These are phyloP conservation scores for Claviceps humidiphila DNA, from an alignment of 2,329 filamentous ascomycete genomes.

Conservation along the genomic window DNA sequence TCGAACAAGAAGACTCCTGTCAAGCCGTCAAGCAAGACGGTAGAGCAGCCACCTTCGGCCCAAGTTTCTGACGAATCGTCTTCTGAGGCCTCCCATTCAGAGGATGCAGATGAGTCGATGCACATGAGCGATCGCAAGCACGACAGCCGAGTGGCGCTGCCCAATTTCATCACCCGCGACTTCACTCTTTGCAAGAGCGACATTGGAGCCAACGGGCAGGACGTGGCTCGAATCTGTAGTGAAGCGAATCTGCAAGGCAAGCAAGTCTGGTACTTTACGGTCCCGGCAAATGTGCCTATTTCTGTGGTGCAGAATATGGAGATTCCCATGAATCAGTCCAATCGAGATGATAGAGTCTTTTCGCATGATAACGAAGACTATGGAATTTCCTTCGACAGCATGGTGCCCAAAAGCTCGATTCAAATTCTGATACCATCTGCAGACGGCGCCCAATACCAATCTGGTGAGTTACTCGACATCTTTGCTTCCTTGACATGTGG, in stretches of 20 bases:
- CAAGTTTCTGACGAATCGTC: slow-evolving; percentile 3
- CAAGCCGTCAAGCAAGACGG: background rate
- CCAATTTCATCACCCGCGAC: slow-evolving; percentile 34
- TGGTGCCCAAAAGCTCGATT: slow-evolving; percentile 36
- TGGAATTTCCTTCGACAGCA: slow-evolving; percentile 39
- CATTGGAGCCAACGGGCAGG: slow-evolving; percentile 24
- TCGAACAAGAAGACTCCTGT: too few relatives aligned
- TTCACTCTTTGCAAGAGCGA: slow-evolving; percentile 39
- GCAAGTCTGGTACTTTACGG: slow-evolving; percentile 71
- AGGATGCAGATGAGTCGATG: slow-evolving; percentile 26
- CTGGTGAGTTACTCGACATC: slow-evolving; percentile 27
- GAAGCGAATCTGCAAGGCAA: slow-evolving; percentile 51
- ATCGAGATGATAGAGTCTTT: slow-evolving; percentile 41
- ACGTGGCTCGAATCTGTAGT: slow-evolving; percentile 42
- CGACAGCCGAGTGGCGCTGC: slow-evolving; percentile 24
- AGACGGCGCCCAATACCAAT: slow-evolving; percentile 38
- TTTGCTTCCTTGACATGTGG: too few relatives aligned
- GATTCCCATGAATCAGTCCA: slow-evolving; percentile 42
- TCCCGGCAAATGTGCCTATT: slow-evolving; percentile 56
- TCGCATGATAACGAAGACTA: slow-evolving; percentile 52
- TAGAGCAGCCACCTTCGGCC: background rate
- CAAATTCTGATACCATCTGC: slow-evolving; percentile 48
- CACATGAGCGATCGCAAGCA: slow-evolving; percentile 21
- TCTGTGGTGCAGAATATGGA: slow-evolving; percentile 52
- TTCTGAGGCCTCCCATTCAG: slow-evolving; percentile 12